Conservation (phyloP, 768 basidiomycete genomes). For the Psilocybe tampanensis region DNA sequence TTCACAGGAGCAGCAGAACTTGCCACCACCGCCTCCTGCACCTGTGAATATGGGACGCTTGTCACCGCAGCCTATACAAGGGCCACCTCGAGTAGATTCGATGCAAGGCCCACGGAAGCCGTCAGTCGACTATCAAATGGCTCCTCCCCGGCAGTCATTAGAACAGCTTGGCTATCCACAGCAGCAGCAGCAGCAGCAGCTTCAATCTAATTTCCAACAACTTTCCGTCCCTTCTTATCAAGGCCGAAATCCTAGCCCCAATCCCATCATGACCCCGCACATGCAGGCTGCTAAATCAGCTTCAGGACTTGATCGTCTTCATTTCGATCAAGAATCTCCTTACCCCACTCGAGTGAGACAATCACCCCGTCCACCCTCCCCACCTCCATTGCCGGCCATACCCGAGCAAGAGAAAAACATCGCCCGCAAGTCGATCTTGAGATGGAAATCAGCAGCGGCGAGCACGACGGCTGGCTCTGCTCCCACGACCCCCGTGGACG, state of each 20-base stretch:
- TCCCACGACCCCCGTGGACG: conserved; percentile 28
- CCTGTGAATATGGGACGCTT: conserved; percentile 17
- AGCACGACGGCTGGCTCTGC: conserved; percentile 20
- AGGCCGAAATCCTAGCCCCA: conserved; percentile 19
- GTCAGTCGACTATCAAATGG: conserved; percentile 14
- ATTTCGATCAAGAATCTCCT: conserved; percentile 75
- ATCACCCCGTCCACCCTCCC: conserved; percentile 35
- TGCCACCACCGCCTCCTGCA: conserved; percentile 5
- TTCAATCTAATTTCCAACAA: conserved; percentile 15
- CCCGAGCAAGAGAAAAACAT: conserved; percentile 47
- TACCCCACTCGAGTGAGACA: conserved; percentile 51
- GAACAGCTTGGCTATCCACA: conserved; percentile 14
- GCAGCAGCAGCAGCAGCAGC: conserved; percentile 2
- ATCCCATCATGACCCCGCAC: conserved; percentile 43
- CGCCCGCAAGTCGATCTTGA: conserved; percentile 72
- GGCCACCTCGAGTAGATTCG: conserved; percentile 15
- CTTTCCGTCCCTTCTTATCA: conserved; percentile 22
- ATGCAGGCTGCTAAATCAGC: conserved; percentile 37
- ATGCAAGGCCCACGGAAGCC: conserved; percentile 18
- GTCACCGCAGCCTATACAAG: conserved; percentile 20
- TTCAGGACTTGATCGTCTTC: conserved; percentile 47
- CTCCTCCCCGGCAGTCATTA: conserved; percentile 11
- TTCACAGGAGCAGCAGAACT: conserved; percentile 19
- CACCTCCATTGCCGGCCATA: conserved; percentile 27
- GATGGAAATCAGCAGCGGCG: conserved; percentile 48